Evolutionary conservation across 768 basidiomycete genomes (phyloP).

Genomic region (Tephrocybe sp.): DNA sequence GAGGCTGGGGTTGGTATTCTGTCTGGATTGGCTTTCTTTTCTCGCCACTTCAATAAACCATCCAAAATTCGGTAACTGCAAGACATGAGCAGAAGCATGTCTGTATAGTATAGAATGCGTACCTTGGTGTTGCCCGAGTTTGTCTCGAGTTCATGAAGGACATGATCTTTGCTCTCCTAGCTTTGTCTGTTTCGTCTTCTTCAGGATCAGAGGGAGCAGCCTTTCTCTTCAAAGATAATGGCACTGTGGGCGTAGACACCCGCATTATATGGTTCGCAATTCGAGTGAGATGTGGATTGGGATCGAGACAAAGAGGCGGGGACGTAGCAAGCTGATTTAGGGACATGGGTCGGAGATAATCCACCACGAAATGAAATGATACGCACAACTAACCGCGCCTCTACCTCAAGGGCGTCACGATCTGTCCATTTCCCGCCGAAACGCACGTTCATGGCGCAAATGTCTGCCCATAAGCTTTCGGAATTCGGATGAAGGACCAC

Average conservation of each 20-base stretch:
- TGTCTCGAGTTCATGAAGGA: slow-evolving; percentile 72
- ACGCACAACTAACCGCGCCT: slow-evolving; percentile 71
- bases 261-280: slow-evolving; percentile 73
- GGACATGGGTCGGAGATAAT: slow-evolving; percentile 7
- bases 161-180: slow-evolving; percentile 69
- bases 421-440: slow-evolving; percentile 64
- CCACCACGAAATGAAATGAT: background rate
- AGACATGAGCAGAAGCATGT: slow-evolving; percentile 1
- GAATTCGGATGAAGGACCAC: slow-evolving; percentile 75
- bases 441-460: slow-evolving; percentile 66
- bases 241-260: slow-evolving; percentile 70
- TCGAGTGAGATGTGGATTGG: slow-evolving; percentile 72
- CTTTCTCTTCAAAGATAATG: slow-evolving; percentile 75
- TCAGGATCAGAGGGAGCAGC: slow-evolving; percentile 66
- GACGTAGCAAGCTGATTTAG: slow-evolving; percentile 62
- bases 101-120: slow-evolving; percentile 16
- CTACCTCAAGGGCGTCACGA: slow-evolving; percentile 66
- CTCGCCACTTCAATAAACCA: slow-evolving; percentile 30
- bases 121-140: slow-evolving; percentile 51
- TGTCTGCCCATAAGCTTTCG: slow-evolving; percentile 78
- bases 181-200: slow-evolving; percentile 74
- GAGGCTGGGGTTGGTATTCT: slow-evolving; percentile 19
- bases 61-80: slow-evolving; percentile 61
- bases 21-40: slow-evolving; percentile 23
- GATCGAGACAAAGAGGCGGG: slow-evolving; percentile 75